Conservation (phyloP, 495 filamentous ascomycete genomes). For the Hyaloscypha variabilis region DNA sequence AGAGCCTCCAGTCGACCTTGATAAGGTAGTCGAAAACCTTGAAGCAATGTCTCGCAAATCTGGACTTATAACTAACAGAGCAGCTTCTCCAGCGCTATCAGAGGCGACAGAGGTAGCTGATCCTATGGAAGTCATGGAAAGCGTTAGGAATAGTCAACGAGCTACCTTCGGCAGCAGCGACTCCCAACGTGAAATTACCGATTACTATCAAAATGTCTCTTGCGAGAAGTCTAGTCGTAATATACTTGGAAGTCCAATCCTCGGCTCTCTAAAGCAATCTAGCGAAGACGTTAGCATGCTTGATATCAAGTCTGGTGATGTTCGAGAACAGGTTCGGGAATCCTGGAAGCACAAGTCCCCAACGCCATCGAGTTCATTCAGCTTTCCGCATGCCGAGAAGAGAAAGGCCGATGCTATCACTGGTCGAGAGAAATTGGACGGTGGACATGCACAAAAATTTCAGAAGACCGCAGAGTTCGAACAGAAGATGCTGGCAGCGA, state of each 20-base stretch:
- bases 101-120: constrained; percentile 6
- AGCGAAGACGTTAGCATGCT: too few species aligned
- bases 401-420: constrained; percentile 14
- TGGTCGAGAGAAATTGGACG: not conserved
- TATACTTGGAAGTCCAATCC: too few species aligned
- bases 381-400: not conserved
- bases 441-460: too few species aligned
- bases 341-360: not conserved
- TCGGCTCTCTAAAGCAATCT: too few species aligned
- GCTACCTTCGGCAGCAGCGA: not conserved
- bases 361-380: not conserved
- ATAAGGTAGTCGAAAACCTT: not conserved
- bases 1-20: not conserved
- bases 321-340: too few species aligned
- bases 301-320: too few species aligned
- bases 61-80: not conserved
- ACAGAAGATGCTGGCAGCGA: not conserved
- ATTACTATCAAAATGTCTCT: not conserved
- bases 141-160: constrained; percentile 4
- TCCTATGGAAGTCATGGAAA: not conserved
- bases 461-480: too few species aligned
- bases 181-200: not conserved
- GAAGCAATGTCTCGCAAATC: not conserved
- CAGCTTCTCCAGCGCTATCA: not conserved
- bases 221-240: not conserved